Base-by-base conservation (phyloP, 2,329 filamentous ascomycete species). In the Chaetomiaceae sp. region DNA sequence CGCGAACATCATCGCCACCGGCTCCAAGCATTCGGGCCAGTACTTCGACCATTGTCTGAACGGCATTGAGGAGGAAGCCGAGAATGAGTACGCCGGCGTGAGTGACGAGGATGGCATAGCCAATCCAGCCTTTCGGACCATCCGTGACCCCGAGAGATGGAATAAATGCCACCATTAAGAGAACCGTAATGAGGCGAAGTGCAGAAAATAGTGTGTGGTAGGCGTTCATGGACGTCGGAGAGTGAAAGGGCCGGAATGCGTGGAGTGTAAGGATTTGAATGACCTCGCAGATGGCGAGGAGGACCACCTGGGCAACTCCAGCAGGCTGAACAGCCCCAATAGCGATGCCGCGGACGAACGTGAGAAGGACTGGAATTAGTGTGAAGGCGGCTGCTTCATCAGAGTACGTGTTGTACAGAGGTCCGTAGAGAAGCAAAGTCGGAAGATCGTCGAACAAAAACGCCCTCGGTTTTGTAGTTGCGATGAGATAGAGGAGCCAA, bases 391-490 rank as follows among this genome's bases (percentile, higher is more conserved):
- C 89, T 0, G 90, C 90, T 67, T 92, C 88, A 67, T 99, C 94
- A 21, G 89, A 94, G 68, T 95, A 97, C 0, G 94, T 99, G 71
- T 99, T 99, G 71, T 99, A 99, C 7, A 99, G 75, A 5, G 94
- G 90, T 0, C 94, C 94, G 63, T 96, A 97, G 1, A 90, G 79
- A 2, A 99, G 77, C 8, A 97, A 84, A 0, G 90, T 96, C 6
- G 90, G 84, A 44, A 99, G 77, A 64, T 97, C 90, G 69, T 99
- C 94, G 67, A 96, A 99, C 9, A 99, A 77, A 60, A 90, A 87
- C 1, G 90, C 87, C 56, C 90, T 85, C 5, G 91, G 91, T 58
- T 87, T 85, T 1, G 89, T 94, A 21, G 77, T 82, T 52, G 86
- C 83, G 62, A 97, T 92, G 46, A 95, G 76, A 64, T 82, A 83